A percentile compares a stretch with the other conserved stretches of the same genome.
These are phyloP conservation scores for Pichia ethanolica DNA, from an alignment of 805 yeast genomes.

Conservation along the genomic window DNA sequence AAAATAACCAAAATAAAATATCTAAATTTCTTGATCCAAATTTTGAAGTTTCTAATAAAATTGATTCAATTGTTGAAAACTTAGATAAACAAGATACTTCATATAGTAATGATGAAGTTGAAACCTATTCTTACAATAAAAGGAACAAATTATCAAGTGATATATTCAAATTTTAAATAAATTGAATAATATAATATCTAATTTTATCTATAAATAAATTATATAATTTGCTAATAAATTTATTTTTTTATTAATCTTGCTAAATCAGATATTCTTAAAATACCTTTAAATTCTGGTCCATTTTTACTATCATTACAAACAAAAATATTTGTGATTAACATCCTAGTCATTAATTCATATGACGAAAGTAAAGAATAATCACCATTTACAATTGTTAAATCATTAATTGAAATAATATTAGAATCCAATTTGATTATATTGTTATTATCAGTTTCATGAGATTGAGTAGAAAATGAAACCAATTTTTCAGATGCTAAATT, in stretches of 20 bases:
- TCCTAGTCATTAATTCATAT: conserved; percentile 31
- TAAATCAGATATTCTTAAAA: conserved; percentile 9
- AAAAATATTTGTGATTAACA: conserved; percentile 28
- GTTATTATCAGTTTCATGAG: neutral
- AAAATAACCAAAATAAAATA: neutral
- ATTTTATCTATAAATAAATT: too few relatives aligned
- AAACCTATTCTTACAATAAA: too few relatives aligned
- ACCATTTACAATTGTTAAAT: conserved; percentile 24
- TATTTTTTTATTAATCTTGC: conserved; percentile 2
- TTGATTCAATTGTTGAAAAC: neutral
- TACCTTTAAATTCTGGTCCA: conserved; percentile 2
- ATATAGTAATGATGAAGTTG: too few relatives aligned
- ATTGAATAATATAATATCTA: neutral
- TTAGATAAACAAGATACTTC: neutral
- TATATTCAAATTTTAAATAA: neutral
- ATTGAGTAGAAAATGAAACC: conserved; percentile 1
- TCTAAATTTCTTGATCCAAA: conserved; percentile 8
- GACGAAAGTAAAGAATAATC: conserved; percentile 29
- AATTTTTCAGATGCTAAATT: neutral
- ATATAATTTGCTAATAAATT: neutral
- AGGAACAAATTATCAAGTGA: neutral
- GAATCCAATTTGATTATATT: neutral
- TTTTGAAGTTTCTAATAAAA: conserved; percentile 1
- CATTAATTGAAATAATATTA: conserved; percentile 7
- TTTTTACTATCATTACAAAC: conserved; percentile 23